Base-by-base conservation (phyloP, 2,329 filamentous ascomycete genomes). In the Anisogramma anomala region DNA sequence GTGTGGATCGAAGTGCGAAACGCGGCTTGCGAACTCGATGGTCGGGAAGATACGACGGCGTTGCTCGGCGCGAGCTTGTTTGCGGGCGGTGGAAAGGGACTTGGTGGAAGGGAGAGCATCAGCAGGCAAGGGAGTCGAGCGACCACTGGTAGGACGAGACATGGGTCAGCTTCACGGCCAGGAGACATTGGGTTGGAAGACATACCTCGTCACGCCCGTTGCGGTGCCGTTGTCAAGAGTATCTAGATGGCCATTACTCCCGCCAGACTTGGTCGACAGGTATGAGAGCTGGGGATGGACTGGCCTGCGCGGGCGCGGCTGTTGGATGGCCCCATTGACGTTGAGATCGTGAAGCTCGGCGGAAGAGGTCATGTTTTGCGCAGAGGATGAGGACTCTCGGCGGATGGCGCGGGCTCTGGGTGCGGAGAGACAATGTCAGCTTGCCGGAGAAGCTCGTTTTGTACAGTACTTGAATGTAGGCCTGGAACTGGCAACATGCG, bases 91-190 rank as follows among this genome's bases (percentile, higher is more conserved):
- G 31, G 86, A 93, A 47, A 94, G 81, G 27, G 82, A 87, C 52
- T 89, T 83, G 43, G 82, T 78, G 1, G 89, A 96, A 1, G 88
- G 89, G n/a, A 85, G 91, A 9, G 91, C 91, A 71, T 96, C 88
- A 53, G 80, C 73, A 40, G 89, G 79, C 35, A 94, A 63, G 32
- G 88, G 87, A 3, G 88, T 94, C 11, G 85, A 87, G 44, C 76
- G 75, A 45, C 86, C 85, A 62, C 86, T 93, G 11, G 33, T 11
- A 14, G n/a, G 43, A 43, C 34, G 6, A n/a, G 40, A 23, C 27
- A 34, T 46, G 42, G 48, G 44, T 45, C 38, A 35, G 31, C n/a
- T 36, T 9, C 19, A 13, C 22, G 28, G 25, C 31, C 30, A 25
- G 34, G 13, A 15, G 20, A 30, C 14, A n/a, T n/a, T 14, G 13